phyloP scores from a whole-genome alignment of 2,329 filamentous ascomycete species.

The Penicillium sp. region DNA sequence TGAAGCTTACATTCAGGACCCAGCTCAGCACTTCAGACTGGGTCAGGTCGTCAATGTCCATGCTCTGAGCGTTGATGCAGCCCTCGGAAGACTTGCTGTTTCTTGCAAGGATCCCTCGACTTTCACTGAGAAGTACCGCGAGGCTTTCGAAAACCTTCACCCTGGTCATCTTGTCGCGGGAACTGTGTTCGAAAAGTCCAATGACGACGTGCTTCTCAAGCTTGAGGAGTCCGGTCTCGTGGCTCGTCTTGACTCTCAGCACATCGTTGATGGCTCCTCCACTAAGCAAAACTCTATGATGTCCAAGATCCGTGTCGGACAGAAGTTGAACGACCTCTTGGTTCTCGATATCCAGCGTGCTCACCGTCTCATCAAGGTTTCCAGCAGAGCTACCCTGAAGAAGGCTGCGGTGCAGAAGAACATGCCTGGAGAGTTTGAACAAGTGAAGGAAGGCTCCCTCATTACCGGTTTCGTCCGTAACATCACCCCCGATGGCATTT shows the following conservation, averaged over 20 bases:
- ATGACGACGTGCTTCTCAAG: constrained; percentile 75
- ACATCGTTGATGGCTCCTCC: constrained; percentile 80
- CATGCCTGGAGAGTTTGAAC: constrained; percentile 70
- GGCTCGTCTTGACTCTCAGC: constrained; percentile 72
- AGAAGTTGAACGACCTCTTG: constrained; percentile 77
- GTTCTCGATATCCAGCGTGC: constrained; percentile 83
- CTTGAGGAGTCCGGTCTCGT: constrained; percentile 73
- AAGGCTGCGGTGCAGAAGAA: constrained; percentile 71
- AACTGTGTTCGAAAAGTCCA: constrained; percentile 77
- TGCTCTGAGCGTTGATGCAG: constrained; percentile 75
- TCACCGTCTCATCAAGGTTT: constrained; percentile 73
- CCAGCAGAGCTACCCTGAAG: constrained; percentile 80
- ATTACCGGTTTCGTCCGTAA: constrained; percentile 82
- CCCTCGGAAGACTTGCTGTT: constrained; percentile 72
- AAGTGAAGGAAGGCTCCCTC: constrained; percentile 67
- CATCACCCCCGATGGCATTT: constrained; percentile 76
- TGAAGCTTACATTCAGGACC: constrained; percentile 89
- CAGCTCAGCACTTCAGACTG: constrained; percentile 80
- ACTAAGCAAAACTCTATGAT: constrained; percentile 76
- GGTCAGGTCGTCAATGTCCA: constrained; percentile 93
- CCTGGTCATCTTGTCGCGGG: constrained; percentile 75
- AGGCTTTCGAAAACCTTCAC: constrained; percentile 70
- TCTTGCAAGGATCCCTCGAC: constrained; percentile 88
- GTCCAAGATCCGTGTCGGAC: constrained; percentile 81
- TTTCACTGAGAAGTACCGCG: constrained; percentile 74